Evolutionary conservation across 352 stramenopile species (phyloP), one percentile per base, ranked within the genome.

Genomic region (Phytopythium boreale): DNA sequence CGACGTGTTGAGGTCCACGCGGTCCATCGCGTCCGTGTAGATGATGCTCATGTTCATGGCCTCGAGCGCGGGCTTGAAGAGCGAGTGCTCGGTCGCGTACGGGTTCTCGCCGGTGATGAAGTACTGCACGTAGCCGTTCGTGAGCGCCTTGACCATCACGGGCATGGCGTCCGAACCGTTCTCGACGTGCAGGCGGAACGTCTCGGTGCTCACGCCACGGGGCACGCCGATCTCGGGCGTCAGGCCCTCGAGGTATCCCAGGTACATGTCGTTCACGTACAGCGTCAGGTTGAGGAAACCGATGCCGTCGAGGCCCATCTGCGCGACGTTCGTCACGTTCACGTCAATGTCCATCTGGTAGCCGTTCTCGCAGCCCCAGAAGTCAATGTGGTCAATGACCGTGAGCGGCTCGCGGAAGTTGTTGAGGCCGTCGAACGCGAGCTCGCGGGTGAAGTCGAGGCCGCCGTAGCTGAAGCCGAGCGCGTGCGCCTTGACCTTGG

Each of bases 231-330:
- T 50, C 4, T 77, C 64, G 9, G 78, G 69, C 7, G 76, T 69
- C 26, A 56, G 51, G 41, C 78, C 77, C 19, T 80, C 56, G 5
- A 80, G 74, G 63, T 88, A 87, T 26, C 82, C 82, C 19, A 91
- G 65, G 64, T 85, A 91, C 17, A 84, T 47, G 27, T 87, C 56
- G 20, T 79, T 53, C 29, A 82, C 79, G 73, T 88, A 89, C 27
- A 91, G 64, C 39, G 70, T 89, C 66, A 91, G 65, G 66, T 91
- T 91, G 53, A 91, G 75, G 57, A 75, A 72, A 12, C 79, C 82
- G 37, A 91, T 75, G 56, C 81, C 75, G 52, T 84, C 67, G 12
- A 89, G 67, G 2, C 80, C 80, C 60, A 89, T 72, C 55, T 82
- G 63, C 41, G 74, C 75, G 59, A 79, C 59, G 62, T 87, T 84